Base-by-base conservation (phyloP, 495 filamentous ascomycete species). In the Penicillium psychrofluorescens region DNA sequence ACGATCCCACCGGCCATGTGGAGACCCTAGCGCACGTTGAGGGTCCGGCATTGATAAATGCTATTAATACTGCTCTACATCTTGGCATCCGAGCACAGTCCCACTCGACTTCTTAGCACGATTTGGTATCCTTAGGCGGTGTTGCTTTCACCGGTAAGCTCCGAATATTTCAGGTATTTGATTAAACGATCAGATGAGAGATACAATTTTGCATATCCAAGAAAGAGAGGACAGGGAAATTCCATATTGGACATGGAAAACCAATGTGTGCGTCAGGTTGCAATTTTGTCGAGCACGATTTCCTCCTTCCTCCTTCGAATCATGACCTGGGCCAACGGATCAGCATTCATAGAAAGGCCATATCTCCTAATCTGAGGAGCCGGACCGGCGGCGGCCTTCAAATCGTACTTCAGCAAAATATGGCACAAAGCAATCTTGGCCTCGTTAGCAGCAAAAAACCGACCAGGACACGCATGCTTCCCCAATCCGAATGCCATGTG, bases 321-420 rank as follows among this genome's bases (percentile, higher is more conserved):
- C 32, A 11, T 11, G 27, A 35, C n/a, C 32, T 35, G 35, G 2
- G 40, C 40, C 8, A 11, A 5, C 4, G 10, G 2, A 43, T 43
- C 40, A 28, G 40, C 30, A 13, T 43, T 30, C 3, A 27, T 11
- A 9, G 7, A 9, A 34, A 35, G 14, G 5, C 40, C 40, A 27
- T 35, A 35, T 9, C n/a, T 34, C 11, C 31, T 22, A n/a, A 11
- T 11, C 40, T n/a, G 40, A 33, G 32, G 32, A 28, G 12, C 15
- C 7, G 30, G 16, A 16, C 32, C 16, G 0, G 35, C 40, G n/a
- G 32, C 34, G 12, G 58, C 44, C 41, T 59, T 52, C 16, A 77
- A 58, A 28, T 83, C 77, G 44, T 77, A 81, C 22, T 69, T 66
- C 11, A 75, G 46, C 22, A 83, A 31, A 2, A 75, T 47, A 41